Evolutionary conservation across 2,329 filamentous ascomycete species (phyloP).

Genomic region (Beauveria australis): DNA sequence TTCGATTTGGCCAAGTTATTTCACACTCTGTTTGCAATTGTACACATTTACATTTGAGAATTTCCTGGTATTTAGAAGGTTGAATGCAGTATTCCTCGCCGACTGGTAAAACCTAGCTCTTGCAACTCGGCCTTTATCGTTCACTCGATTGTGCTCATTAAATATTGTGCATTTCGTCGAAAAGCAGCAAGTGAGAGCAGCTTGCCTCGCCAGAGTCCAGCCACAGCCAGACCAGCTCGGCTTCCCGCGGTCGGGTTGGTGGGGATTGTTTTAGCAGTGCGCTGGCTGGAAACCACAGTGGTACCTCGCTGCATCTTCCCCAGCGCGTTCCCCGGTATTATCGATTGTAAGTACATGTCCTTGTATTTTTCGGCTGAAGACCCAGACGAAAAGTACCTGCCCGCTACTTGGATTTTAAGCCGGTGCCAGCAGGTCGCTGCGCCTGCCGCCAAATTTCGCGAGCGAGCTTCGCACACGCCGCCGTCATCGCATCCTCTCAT

Average conservation of each 20-base stretch:
- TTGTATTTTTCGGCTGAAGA: no score
- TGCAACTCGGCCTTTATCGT: no score
- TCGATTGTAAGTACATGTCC: not conserved
- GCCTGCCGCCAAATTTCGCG: constrained; percentile 10
- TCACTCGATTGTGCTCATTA: no score
- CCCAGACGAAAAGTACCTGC: not conserved
- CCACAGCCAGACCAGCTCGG: not conserved
- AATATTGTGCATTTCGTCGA: no score
- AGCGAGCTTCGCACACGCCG: constrained; percentile 7
- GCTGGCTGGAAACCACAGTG: not conserved
- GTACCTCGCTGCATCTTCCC: not conserved
- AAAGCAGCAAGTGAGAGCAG: no score
- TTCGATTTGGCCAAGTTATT: not conserved
- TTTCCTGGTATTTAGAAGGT: not conserved
- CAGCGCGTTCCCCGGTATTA: not conserved
- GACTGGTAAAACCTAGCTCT: not conserved
- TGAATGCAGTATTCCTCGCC: not conserved
- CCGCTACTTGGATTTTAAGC: not conserved
- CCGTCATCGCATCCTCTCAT: constrained; percentile 9
- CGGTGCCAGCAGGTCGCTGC: not conserved
- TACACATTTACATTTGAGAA: not conserved
- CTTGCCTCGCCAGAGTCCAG: no score
- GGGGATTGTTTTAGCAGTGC: not conserved
- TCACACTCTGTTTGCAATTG: not conserved
- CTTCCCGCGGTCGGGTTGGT: not conserved